Base-by-base conservation (phyloP, 1,284 basidiomycete species). In the Tylopilus sp. region DNA sequence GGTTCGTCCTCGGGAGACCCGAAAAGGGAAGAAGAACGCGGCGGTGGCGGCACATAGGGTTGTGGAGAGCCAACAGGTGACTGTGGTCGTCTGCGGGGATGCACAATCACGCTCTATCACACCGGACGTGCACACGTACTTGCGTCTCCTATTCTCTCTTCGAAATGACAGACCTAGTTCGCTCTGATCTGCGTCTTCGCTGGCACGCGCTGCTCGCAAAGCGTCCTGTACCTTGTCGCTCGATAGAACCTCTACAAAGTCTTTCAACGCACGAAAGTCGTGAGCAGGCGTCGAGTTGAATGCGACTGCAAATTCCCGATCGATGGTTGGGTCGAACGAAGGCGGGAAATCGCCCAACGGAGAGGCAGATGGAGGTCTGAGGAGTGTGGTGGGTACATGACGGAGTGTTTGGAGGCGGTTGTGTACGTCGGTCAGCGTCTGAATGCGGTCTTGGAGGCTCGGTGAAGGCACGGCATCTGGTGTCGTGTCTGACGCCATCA, bases 51-150 rank as follows among this genome's bases (percentile, higher is more conserved):
- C 26, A 76, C 67, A 54, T 79, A 82, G 0, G 79, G 77, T 48
- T 77, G 76, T 6, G 83, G 80, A 3, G 82, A 84, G 25, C 75
- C 67, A 2, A 66, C 77, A 7, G 81, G 81, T 4, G 78, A 76
- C n/a, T 72, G 73, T 3, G 73, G 71, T 9, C 76, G 73, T 56
- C 81, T 84, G 52, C 37, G 11, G 25, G 6, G 10, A 38, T n/a
- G 35, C 21, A 26, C 44, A 36, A 44, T 34, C 34, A 15, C 35
- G 12, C 9, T 41, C 31, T 23, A 13, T 19, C 18, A 6, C 19
- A 29, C 37, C 18, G 31, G 8, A 19, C 4, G 43, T 46, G 15
- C 37, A 51, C 36, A 70, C 73, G 44, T 60, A 78, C 80, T 74
- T 75, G 63, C 75, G 72, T 60, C 78, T 83, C 55, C 76, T 71